Conservation (phyloP, 2,329 filamentous ascomycete genomes). For the Curvularia lunata region DNA sequence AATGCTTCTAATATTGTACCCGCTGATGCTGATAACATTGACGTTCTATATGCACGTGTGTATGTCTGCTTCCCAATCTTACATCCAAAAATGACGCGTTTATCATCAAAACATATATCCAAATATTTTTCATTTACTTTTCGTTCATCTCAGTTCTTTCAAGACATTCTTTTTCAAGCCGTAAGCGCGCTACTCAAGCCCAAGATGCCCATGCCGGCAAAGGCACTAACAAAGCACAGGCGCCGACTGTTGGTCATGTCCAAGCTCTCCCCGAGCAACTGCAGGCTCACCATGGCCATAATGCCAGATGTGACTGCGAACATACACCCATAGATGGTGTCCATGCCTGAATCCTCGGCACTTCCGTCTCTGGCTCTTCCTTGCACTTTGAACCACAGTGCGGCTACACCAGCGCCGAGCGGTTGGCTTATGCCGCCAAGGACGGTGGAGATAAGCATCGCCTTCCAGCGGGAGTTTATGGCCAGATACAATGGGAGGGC, state of each 20-base stretch:
- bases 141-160: too few species aligned
- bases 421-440: constrained; percentile 89
- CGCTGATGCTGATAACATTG: not conserved
- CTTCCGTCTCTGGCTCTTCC: constrained; percentile 53
- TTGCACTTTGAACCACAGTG: constrained; percentile 81
- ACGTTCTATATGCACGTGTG: not conserved
- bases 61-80: not conserved
- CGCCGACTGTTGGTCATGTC: constrained; percentile 80
- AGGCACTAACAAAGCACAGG: constrained; percentile 79
- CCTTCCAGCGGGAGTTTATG: constrained; percentile 76
- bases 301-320: constrained; percentile 92
- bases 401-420: constrained; percentile 81
- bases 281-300: constrained; percentile 91
- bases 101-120: not conserved
- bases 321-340: constrained; percentile 74
- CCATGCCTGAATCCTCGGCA: constrained; percentile 59
- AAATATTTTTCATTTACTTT: not conserved
- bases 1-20: not conserved
- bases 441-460: constrained; percentile 82
- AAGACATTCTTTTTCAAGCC: too few species aligned
- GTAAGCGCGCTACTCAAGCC: constrained; percentile 85
- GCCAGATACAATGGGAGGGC: constrained; percentile 92
- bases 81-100: not conserved
- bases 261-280: constrained; percentile 85
- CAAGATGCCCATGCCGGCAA: constrained; percentile 85